Evolutionary conservation across 768 basidiomycete genomes (phyloP).

Genomic region (Lentinula boryana): DNA sequence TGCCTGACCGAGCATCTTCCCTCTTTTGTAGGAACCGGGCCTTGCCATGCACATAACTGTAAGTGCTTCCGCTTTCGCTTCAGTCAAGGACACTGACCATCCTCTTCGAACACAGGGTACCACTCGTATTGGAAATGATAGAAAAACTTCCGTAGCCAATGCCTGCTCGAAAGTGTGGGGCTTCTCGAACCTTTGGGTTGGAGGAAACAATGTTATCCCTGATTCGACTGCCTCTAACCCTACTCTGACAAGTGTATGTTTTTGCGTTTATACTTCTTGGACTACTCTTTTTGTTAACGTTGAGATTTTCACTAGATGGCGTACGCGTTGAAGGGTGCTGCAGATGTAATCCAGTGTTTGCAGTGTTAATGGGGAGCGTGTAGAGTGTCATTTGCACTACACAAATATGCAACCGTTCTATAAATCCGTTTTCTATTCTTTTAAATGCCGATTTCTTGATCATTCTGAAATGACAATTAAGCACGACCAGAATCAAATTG

Average conservation of each 20-base stretch:
- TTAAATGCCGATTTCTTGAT: too few species aligned
- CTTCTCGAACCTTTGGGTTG: constrained; percentile 26
- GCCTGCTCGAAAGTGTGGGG: constrained; percentile 11
- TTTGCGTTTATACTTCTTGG: neutral
- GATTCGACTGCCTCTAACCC: constrained; percentile 18
- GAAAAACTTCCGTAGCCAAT: constrained; percentile 16
- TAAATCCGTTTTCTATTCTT: too few species aligned
- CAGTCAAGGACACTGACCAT: neutral
- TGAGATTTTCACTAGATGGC: neutral
- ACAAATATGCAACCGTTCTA: too few species aligned
- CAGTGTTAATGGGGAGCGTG: too few species aligned
- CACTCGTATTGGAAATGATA: constrained; percentile 7
- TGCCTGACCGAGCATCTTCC: neutral
- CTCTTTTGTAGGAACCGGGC: neutral
- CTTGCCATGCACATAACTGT: neutral
- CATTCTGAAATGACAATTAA: too few species aligned
- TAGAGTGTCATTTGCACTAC: too few species aligned
- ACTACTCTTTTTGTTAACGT: neutral
- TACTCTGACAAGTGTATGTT: neutral
- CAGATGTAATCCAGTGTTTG: neutral
- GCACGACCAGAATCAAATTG: too few species aligned
- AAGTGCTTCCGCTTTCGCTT: neutral
- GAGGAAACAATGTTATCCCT: constrained; percentile 21
- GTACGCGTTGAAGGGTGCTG: neutral
- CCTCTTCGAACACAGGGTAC: constrained; percentile 5